Conservation (phyloP, 305 asterid genomes). For the Plantago lanceolata region DNA sequence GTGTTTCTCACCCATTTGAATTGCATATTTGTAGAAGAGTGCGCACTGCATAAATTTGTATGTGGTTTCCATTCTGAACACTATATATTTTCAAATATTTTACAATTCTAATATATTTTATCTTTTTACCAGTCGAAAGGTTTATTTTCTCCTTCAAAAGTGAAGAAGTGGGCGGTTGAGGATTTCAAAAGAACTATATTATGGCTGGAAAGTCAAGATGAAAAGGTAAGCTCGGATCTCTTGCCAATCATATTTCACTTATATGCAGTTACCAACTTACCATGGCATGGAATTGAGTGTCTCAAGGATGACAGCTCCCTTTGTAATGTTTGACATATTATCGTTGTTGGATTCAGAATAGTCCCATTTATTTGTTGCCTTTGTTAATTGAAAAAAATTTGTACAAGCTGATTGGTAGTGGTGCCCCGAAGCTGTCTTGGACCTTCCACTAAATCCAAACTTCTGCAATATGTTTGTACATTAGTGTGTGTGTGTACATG, state of each 20-base stretch:
- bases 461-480: neutral
- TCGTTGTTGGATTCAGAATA: too few relatives aligned
- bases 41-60: conserved; percentile 1
- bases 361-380: too few relatives aligned
- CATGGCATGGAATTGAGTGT: too few relatives aligned
- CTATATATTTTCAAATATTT: neutral
- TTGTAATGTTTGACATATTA: too few relatives aligned
- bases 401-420: neutral
- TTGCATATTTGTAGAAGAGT: neutral
- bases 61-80: conserved; percentile 8
- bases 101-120: conserved; percentile 23
- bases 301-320: too few relatives aligned
- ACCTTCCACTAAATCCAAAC: conserved; percentile 3
- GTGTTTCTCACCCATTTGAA: conserved; percentile 11
- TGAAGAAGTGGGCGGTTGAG: conserved; percentile 76
- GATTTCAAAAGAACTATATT: conserved; percentile 65
- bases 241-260: conserved; percentile 5
- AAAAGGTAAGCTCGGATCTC: conserved; percentile 45
- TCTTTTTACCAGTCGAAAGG: conserved; percentile 38
- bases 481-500: neutral
- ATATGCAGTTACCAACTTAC: conserved; percentile 4
- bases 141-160: conserved; percentile 52
- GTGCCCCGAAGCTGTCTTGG: conserved; percentile 4
- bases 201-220: conserved; percentile 89
- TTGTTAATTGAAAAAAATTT: neutral